Conservation (phyloP, 2,329 filamentous ascomycete species). For the Aspergillus sp. region DNA sequence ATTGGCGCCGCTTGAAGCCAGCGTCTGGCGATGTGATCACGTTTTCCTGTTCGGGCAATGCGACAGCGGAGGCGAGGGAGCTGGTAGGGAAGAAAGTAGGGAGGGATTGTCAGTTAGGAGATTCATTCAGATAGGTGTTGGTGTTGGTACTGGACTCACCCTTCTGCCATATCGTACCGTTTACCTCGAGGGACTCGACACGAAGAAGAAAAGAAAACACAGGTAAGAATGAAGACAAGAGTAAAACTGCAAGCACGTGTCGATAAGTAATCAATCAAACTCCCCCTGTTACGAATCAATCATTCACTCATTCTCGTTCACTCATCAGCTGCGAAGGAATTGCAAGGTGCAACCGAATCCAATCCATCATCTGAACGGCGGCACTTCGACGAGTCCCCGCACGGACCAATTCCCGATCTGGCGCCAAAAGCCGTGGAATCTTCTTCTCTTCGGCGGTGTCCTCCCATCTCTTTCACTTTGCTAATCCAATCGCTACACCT, state of each 20-base stretch:
- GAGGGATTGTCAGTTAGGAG: background rate
- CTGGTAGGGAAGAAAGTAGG: constrained; percentile 10
- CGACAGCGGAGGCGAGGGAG: constrained; percentile 54
- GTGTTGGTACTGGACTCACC: constrained; percentile 7
- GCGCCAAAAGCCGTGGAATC: constrained; percentile 27
- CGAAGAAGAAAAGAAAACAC: background rate
- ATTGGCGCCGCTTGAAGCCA: constrained; percentile 53
- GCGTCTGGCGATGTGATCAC: constrained; percentile 29
- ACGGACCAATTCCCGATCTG: constrained; percentile 41
- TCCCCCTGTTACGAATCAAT: too few species aligned
- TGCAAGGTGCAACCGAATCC: too few species aligned
- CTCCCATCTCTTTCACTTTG: constrained; percentile 4
- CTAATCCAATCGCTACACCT: too few species aligned
- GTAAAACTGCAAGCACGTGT: too few species aligned
- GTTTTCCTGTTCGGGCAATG: constrained; percentile 48
- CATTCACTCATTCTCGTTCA: too few species aligned
- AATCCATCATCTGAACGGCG: constrained; percentile 5
- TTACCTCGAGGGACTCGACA: background rate
- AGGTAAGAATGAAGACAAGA: background rate
- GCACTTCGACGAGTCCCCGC: constrained; percentile 19
- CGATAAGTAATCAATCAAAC: too few species aligned
- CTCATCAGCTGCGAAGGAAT: too few species aligned
- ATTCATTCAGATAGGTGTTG: too few species aligned
- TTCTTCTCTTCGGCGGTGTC: constrained; percentile 29
- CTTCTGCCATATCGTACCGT: constrained; percentile 16